phyloP scores from a whole-genome alignment of 2,329 filamentous ascomycete genomes.

The Botryotinia convoluta region DNA sequence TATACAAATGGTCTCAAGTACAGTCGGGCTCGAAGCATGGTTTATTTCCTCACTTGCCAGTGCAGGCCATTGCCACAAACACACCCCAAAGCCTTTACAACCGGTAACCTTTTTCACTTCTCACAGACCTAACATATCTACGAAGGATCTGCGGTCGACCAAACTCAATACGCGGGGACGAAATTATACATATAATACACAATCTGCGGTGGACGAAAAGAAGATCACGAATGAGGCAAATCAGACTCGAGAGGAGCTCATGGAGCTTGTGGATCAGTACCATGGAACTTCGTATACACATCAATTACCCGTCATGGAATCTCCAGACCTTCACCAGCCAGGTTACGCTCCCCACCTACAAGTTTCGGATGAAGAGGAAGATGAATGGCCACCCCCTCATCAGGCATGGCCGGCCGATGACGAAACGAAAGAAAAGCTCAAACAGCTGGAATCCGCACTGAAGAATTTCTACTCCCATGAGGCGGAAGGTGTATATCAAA shows the following conservation, averaged over 20 bases:
- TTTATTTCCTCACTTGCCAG: conserved; percentile 37
- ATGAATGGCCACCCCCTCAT: conserved; percentile 40
- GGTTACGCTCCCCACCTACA: conserved; percentile 48
- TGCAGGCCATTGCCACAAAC: conserved; percentile 35
- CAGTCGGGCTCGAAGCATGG: conserved; percentile 36
- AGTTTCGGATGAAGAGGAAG: conserved; percentile 51
- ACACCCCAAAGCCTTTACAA: conserved; percentile 25
- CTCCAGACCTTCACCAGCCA: conserved; percentile 52
- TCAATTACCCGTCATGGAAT: conserved; percentile 50
- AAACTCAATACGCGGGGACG: conserved; percentile 22
- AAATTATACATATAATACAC: conserved; percentile 22
- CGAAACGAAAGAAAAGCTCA: conserved; percentile 32
- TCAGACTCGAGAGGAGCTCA: conserved; percentile 46
- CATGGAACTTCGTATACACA: conserved; percentile 51
- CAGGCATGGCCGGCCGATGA: conserved; percentile 35
- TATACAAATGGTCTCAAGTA: conserved; percentile 21
- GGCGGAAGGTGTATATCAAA: conserved; percentile 36
- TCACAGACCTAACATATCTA: conserved; percentile 24
- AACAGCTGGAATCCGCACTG: conserved; percentile 30
- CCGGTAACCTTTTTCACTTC: conserved; percentile 27
- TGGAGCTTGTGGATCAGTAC: conserved; percentile 52
- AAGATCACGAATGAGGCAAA: conserved; percentile 20
- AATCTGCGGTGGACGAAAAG: conserved; percentile 7
- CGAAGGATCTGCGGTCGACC: conserved; percentile 15
- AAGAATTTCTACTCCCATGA: conserved; percentile 25